Conservation (phyloP, 1,139 yeast genomes). For the Zygoascus meyerae region DNA sequence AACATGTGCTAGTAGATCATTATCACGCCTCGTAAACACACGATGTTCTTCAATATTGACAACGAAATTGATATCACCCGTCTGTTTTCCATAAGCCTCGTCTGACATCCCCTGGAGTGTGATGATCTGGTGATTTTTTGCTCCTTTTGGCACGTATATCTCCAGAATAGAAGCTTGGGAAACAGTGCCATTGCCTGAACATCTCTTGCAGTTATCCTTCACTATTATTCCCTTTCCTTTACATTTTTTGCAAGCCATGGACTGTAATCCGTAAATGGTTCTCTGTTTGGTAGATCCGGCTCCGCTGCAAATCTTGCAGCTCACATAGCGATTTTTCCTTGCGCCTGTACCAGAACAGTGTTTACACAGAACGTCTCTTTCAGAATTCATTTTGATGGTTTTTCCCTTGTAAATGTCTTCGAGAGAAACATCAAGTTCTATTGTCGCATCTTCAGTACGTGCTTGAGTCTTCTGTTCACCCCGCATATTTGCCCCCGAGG, state of each 20-base stretch:
- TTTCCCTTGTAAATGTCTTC: conserved; percentile 82
- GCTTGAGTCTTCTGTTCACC: conserved; percentile 10
- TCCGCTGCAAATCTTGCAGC: conserved; percentile 71
- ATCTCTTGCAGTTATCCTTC: conserved; percentile 70
- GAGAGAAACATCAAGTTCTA: conserved; percentile 58
- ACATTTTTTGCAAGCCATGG: conserved; percentile 63
- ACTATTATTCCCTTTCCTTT: conserved; percentile 62
- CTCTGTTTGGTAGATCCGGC: conserved; percentile 58
- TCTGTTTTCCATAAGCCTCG: conserved; percentile 55
- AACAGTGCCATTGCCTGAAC: conserved; percentile 57
- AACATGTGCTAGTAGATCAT: conserved; percentile 58
- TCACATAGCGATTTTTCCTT: conserved; percentile 48
- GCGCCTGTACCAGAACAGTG: conserved; percentile 74
- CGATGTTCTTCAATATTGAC: conserved; percentile 44
- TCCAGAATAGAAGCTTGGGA: conserved; percentile 73
- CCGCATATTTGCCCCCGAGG: conserved; percentile 16
- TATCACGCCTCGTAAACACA: conserved; percentile 51
- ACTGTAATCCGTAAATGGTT: conserved; percentile 68
- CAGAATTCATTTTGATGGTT: conserved; percentile 65
- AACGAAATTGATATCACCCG: conserved; percentile 74
- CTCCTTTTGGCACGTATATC: conserved; percentile 71
- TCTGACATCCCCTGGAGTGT: conserved; percentile 69
- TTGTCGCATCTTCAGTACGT: conserved; percentile 60
- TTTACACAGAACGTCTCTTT: conserved; percentile 66
- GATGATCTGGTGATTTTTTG: conserved; percentile 53